These are phyloP conservation scores for Nannochloropsis salina DNA, from an alignment of 108 stramenopile genomes.

Conservation along the genomic window DNA sequence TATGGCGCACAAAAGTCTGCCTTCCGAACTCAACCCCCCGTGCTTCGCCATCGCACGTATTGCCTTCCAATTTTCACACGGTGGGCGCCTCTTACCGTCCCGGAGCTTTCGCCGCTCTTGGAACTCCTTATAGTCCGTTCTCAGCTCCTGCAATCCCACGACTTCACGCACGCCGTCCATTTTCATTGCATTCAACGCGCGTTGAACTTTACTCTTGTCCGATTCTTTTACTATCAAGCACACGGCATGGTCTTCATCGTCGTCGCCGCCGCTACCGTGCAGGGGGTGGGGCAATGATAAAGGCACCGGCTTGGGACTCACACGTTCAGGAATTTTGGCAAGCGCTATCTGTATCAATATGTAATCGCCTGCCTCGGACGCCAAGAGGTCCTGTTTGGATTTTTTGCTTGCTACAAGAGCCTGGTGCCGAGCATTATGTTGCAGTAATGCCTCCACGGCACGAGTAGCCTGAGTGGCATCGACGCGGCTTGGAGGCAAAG, in stretches of 20 bases:
- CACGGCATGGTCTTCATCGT: slow-evolving; percentile 52
- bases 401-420: not conserved
- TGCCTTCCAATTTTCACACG: too few relatives aligned
- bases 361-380: slow-evolving; percentile 28
- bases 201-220: slow-evolving; percentile 71
- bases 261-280: not conserved
- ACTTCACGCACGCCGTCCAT: slow-evolving; percentile 78
- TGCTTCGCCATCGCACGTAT: too few relatives aligned
- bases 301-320: slow-evolving; percentile 34
- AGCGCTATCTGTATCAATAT: slow-evolving; percentile 36
- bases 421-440: slow-evolving; percentile 15
- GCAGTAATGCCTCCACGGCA: not conserved
- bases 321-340: slow-evolving; percentile 34
- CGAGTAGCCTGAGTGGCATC: not conserved
- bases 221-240: slow-evolving; percentile 90
- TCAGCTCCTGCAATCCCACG: slow-evolving; percentile 65
- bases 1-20: too few relatives aligned
- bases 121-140: slow-evolving; percentile 69
- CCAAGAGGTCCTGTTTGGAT: not conserved
- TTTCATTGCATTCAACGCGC: slow-evolving; percentile 59
- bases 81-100: not conserved
- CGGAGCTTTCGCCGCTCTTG: slow-evolving; percentile 67
- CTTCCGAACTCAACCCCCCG: too few relatives aligned
- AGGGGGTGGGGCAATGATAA: slow-evolving; percentile 41
- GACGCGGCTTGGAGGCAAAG: slow-evolving; percentile 8